phyloP scores from a whole-genome alignment of 768 basidiomycete species.

The Termitomyces sp. region DNA sequence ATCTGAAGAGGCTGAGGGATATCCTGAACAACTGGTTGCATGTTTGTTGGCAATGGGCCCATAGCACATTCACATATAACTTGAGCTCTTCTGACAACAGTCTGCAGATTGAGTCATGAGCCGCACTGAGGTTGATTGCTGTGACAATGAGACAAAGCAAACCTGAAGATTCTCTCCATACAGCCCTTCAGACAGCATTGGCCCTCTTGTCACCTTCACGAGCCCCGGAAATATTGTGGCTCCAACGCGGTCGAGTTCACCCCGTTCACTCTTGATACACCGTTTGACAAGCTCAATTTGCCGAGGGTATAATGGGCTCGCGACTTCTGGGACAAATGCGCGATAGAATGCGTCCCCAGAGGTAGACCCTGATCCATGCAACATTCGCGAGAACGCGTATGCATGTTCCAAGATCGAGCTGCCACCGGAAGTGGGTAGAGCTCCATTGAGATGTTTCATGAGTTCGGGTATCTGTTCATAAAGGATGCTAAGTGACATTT shows the following conservation, averaged over 20 bases:
- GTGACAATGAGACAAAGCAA: slow-evolving; percentile 15
- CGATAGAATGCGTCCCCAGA: slow-evolving; percentile 80
- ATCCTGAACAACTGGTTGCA: slow-evolving; percentile 13
- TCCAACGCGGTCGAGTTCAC: slow-evolving; percentile 74
- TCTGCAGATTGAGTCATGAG: slow-evolving; percentile 30
- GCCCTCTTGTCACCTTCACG: slow-evolving; percentile 68
- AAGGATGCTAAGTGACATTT: slow-evolving; percentile 67
- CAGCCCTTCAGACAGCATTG: slow-evolving; percentile 32
- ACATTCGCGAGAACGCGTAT: slow-evolving; percentile 81
- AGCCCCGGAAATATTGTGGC: slow-evolving; percentile 86
- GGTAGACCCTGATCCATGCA: slow-evolving; percentile 65
- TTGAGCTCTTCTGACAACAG: slow-evolving; percentile 80
- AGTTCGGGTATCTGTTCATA: slow-evolving; percentile 71
- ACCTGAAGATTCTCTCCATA: slow-evolving; percentile 52
- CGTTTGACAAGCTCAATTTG: slow-evolving; percentile 86
- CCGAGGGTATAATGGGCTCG: slow-evolving; percentile 66
- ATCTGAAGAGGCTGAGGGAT: neutral
- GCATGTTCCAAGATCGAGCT: slow-evolving; percentile 68
- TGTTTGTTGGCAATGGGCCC: slow-evolving; percentile 28
- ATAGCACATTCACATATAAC: slow-evolving; percentile 86
- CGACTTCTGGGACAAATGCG: slow-evolving; percentile 83
- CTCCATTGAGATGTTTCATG: slow-evolving; percentile 47
- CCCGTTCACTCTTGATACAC: slow-evolving; percentile 73
- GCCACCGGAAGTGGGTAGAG: slow-evolving; percentile 44
- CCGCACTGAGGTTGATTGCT: neutral